Evolutionary conservation across 306 rosid species (phyloP).

Genomic region (Calophaca sinica): DNA sequence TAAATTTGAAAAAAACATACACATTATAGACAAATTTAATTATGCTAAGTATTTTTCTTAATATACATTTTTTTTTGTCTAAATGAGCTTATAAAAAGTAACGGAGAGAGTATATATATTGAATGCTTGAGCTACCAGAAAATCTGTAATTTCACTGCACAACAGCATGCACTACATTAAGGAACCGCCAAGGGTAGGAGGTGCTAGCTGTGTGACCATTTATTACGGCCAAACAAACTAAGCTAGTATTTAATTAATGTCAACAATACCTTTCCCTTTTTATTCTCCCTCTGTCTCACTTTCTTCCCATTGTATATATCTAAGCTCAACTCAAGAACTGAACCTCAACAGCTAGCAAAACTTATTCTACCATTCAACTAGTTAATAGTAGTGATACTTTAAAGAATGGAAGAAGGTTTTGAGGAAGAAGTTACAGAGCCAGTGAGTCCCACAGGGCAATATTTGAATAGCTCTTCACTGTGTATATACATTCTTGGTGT

Average conservation of each 20-base stretch:
- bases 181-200: constrained; percentile 23
- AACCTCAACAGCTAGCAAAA: neutral
- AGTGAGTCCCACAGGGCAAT: constrained; percentile 61
- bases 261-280: neutral
- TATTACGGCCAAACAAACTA: constrained; percentile 25
- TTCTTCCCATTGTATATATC: constrained; percentile 18
- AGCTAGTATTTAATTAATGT: constrained; percentile 19
- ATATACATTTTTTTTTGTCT: too few species aligned
- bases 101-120: neutral
- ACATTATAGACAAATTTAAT: too few species aligned
- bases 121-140: constrained; percentile 34
- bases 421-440: constrained; percentile 47
- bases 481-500: constrained; percentile 51
- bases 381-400: neutral
- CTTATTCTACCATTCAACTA: neutral
- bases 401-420: constrained; percentile 30
- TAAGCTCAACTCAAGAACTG: constrained; percentile 14
- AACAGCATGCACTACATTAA: neutral
- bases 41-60: too few species aligned
- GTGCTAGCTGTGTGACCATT: constrained; percentile 44
- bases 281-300: neutral
- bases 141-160: neutral
- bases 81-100: too few species aligned
- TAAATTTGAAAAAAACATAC: too few species aligned
- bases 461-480: constrained; percentile 50